phyloP scores from a whole-genome alignment of 2,329 filamentous ascomycete species.

The Sordariomycetes sp. region DNA sequence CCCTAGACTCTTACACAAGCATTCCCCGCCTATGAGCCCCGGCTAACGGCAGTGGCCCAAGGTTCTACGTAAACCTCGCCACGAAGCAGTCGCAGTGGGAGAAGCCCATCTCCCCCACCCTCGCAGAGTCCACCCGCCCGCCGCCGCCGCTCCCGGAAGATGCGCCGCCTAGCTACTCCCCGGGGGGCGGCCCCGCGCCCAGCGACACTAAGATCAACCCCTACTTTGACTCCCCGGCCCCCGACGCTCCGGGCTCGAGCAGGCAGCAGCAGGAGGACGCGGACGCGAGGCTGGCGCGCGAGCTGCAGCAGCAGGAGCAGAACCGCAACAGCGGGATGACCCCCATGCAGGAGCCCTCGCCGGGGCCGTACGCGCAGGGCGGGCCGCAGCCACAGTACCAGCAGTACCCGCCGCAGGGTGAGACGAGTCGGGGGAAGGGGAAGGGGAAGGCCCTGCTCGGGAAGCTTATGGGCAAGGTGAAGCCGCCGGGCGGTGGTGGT shows the following conservation, averaged over 20 bases:
- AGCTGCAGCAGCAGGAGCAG: slow-evolving; percentile 69
- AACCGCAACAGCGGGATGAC: slow-evolving; percentile 8
- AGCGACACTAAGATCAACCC: slow-evolving; percentile 60
- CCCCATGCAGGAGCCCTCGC: slow-evolving; percentile 16
- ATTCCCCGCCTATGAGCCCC: background rate
- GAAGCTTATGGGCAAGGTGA: slow-evolving; percentile 39
- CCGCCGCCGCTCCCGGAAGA: slow-evolving; percentile 37
- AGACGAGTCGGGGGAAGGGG: slow-evolving; percentile 14
- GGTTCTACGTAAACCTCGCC: slow-evolving; percentile 84
- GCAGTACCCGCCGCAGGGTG: slow-evolving; percentile 11
- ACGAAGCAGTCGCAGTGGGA: slow-evolving; percentile 92
- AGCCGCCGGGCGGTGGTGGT: slow-evolving; percentile 15
- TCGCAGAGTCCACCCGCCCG: slow-evolving; percentile 28
- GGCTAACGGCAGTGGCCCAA: slow-evolving; percentile 19
- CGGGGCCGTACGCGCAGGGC: slow-evolving; percentile 20
- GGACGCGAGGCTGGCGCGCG: slow-evolving; percentile 65
- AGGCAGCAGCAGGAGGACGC: slow-evolving; percentile 45
- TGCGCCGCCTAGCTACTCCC: slow-evolving; percentile 58
- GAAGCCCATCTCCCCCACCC: slow-evolving; percentile 60
- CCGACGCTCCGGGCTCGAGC: slow-evolving; percentile 11
- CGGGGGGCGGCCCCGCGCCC: slow-evolving; percentile 22
- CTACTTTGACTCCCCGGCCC: slow-evolving; percentile 37
- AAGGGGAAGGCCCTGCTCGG: slow-evolving; percentile 41
- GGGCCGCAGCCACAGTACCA: slow-evolving; percentile 14
- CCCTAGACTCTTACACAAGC: slow-evolving; percentile 3